These are phyloP conservation scores for Monilinia fructigena DNA, from an alignment of 2,329 filamentous ascomycete genomes.

Conservation along the genomic window DNA sequence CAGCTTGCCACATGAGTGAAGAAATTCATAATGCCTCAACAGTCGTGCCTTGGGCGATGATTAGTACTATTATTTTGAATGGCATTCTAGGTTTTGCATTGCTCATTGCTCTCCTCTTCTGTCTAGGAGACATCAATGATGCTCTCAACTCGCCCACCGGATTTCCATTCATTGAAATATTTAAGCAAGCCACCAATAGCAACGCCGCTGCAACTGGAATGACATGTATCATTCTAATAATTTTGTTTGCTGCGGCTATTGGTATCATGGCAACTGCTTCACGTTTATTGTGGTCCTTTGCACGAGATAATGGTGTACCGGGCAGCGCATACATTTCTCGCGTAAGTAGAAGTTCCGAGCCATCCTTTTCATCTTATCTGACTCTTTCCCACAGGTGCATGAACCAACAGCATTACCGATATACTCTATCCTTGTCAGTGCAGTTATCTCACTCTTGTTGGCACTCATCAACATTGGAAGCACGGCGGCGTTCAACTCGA, in stretches of 20 bases:
- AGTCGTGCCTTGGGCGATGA: constrained; percentile 39
- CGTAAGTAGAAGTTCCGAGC: constrained; percentile 26
- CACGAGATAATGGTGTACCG: constrained; percentile 47
- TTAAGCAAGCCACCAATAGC: constrained; percentile 49
- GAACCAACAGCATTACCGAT: constrained; percentile 29
- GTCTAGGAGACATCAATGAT: constrained; percentile 40
- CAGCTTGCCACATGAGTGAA: constrained; percentile 24
- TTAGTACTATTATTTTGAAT: constrained; percentile 48
- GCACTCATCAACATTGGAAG: constrained; percentile 46
- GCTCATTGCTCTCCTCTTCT: constrained; percentile 41
- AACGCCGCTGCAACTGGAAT: constrained; percentile 48
- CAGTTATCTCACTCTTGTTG: constrained; percentile 40
- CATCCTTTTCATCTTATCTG: not conserved
- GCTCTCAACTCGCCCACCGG: constrained; percentile 43
- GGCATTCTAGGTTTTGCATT: constrained; percentile 47
- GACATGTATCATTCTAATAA: constrained; percentile 45
- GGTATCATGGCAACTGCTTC: constrained; percentile 41
- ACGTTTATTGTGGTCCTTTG: constrained; percentile 46
- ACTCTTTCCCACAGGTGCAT: constrained; percentile 30
- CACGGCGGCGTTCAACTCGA: constrained; percentile 46
- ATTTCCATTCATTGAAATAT: constrained; percentile 52
- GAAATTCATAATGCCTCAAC: constrained; percentile 24
- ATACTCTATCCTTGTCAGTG: constrained; percentile 34
- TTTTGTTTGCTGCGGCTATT: constrained; percentile 43
- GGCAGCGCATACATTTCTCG: constrained; percentile 43